Evolutionary conservation across 805 yeast genomes (phyloP).

Genomic region (Brettanomyces custersianus): DNA sequence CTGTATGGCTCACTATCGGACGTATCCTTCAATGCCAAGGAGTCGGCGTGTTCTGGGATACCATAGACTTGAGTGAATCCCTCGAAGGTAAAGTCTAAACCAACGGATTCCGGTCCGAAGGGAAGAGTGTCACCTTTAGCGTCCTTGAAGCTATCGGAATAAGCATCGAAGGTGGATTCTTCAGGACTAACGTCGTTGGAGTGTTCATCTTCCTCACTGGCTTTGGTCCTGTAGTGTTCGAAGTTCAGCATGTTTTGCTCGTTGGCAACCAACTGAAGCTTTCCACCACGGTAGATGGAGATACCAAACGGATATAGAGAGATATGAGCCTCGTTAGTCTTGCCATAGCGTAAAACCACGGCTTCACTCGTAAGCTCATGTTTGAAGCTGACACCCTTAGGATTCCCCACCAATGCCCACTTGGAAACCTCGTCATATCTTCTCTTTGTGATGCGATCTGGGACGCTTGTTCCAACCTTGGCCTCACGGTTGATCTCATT

Average conservation of each 20-base stretch:
- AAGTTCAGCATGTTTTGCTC: conserved; percentile 62
- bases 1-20: conserved; percentile 64
- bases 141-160: conserved; percentile 64
- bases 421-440: conserved; percentile 53
- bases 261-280: conserved; percentile 50
- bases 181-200: conserved; percentile 39
- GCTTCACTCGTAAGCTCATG: conserved; percentile 15
- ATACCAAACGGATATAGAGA: conserved; percentile 41
- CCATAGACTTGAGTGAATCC: conserved; percentile 70
- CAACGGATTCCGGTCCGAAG: conserved; percentile 86
- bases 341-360: conserved; percentile 28
- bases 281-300: conserved; percentile 35
- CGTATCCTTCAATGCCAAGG: conserved; percentile 68
- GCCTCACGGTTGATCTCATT: conserved; percentile 50
- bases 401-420: conserved; percentile 30
- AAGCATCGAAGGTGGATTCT: conserved; percentile 60
- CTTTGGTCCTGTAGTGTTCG: conserved; percentile 66
- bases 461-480: conserved; percentile 1
- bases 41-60: conserved; percentile 94
- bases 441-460: conserved; percentile 19
- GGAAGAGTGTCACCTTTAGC: conserved; percentile 57
- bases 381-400: conserved; percentile 14
- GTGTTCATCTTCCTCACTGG: conserved; percentile 26
- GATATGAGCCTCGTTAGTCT: conserved; percentile 35
- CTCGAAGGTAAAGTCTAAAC: conserved; percentile 60